phyloP scores from a whole-genome alignment of 73 alveolate species.

The Paramecium biaurelia region DNA sequence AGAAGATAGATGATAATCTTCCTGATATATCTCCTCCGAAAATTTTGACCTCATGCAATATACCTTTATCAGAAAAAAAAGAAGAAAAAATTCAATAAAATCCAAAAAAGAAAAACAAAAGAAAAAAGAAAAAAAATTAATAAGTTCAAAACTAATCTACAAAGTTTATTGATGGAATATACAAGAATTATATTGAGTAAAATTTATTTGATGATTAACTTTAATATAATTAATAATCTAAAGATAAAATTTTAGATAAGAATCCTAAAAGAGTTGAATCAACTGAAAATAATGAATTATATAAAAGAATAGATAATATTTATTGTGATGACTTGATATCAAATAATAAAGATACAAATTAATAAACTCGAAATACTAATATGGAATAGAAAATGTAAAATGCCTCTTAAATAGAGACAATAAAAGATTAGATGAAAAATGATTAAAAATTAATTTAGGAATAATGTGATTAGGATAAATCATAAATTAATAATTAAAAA shows the following conservation, averaged over 20 bases:
- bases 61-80: not conserved
- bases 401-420: not conserved
- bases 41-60: not conserved
- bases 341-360: not conserved
- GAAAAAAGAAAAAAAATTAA: not conserved
- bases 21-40: not conserved
- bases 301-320: not conserved
- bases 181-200: not conserved
- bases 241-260: not conserved
- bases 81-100: not conserved
- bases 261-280: not conserved
- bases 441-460: not conserved
- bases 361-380: not conserved
- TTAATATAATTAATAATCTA: not conserved
- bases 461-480: not conserved
- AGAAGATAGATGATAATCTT: not conserved
- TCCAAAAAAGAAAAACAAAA: not conserved
- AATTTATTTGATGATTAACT: not conserved
- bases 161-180: not conserved
- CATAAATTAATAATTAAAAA: not conserved
- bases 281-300: not conserved
- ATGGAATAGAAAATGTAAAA: too few relatives aligned
- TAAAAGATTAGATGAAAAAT: not conserved
- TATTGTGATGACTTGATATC: not conserved
- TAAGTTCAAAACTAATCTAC: not conserved